These are phyloP conservation scores for Xylariaceae sp. DNA, from an alignment of 2,329 filamentous ascomycete genomes.

Conservation along the genomic window DNA sequence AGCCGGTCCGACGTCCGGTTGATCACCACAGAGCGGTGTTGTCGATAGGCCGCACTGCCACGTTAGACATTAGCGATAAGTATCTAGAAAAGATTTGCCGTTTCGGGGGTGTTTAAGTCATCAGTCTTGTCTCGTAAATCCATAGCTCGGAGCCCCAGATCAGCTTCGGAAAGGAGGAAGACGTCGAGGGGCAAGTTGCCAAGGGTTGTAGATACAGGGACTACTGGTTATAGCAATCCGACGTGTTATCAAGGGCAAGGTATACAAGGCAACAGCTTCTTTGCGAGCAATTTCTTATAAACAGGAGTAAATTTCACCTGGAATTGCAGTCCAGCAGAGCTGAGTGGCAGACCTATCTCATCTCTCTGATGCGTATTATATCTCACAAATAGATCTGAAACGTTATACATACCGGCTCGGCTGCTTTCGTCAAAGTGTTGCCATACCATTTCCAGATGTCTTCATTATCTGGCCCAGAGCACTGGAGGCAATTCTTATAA, in stretches of 20 bases:
- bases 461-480: constrained; percentile 42
- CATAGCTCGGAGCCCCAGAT: neutral
- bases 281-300: too few relatives aligned
- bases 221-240: too few relatives aligned
- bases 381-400: neutral
- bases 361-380: neutral
- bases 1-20: constrained; percentile 24
- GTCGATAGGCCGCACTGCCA: constrained; percentile 34
- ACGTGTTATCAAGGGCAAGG: too few relatives aligned
- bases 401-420: constrained; percentile 4
- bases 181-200: too few relatives aligned
- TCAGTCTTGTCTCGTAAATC: neutral
- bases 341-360: too few relatives aligned
- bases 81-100: neutral
- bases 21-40: constrained; percentile 20
- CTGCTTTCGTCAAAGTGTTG: constrained; percentile 38
- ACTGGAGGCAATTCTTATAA: constrained; percentile 48
- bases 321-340: too few relatives aligned
- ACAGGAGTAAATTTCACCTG: too few relatives aligned
- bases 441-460: constrained; percentile 51
- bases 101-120: neutral
- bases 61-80: neutral
- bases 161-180: too few relatives aligned
- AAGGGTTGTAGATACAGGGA: too few relatives aligned
- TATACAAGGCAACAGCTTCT: too few relatives aligned